phyloP scores from a whole-genome alignment of 2,329 filamentous ascomycete genomes.

The Stemphylium vesicarium region DNA sequence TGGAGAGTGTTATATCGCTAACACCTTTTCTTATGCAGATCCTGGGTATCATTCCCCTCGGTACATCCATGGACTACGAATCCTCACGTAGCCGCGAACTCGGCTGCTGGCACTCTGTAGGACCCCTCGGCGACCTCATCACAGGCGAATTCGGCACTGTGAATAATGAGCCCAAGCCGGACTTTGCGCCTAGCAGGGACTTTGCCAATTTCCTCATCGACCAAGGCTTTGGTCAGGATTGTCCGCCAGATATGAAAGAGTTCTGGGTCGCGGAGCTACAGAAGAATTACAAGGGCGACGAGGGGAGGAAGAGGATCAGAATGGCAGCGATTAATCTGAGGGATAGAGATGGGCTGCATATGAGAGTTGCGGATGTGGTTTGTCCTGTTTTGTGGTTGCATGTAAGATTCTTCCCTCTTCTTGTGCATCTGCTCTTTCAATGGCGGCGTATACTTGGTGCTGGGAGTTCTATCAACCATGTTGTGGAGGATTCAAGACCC shows the following conservation, averaged over 20 bases:
- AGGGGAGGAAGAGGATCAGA: slow-evolving; percentile 54
- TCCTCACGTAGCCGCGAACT: slow-evolving; percentile 51
- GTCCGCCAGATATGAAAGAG: slow-evolving; percentile 44
- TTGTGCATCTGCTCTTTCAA: too few species aligned
- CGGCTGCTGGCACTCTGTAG: slow-evolving; percentile 57
- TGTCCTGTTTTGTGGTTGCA: slow-evolving; percentile 62
- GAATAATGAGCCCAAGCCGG: slow-evolving; percentile 45
- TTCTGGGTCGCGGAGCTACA: slow-evolving; percentile 56
- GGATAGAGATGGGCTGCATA: slow-evolving; percentile 57
- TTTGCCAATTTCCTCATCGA: slow-evolving; percentile 56
- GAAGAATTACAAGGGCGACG: slow-evolving; percentile 57
- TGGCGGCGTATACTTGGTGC: too few species aligned
- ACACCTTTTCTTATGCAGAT: slow-evolving; percentile 46
- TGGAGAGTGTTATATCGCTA: neutral
- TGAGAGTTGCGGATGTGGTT: slow-evolving; percentile 54
- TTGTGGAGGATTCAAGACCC: neutral
- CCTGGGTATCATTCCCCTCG: slow-evolving; percentile 58
- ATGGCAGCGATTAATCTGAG: slow-evolving; percentile 59
- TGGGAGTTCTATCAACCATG: neutral
- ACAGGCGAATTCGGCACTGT: slow-evolving; percentile 46
- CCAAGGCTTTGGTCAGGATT: slow-evolving; percentile 55
- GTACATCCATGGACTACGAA: slow-evolving; percentile 60
- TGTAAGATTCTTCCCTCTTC: slow-evolving; percentile 28
- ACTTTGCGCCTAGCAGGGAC: slow-evolving; percentile 51
- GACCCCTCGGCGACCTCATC: slow-evolving; percentile 45